These are phyloP conservation scores for Castanea mollissima DNA, from an alignment of 306 rosid species.

Conservation along the genomic window DNA sequence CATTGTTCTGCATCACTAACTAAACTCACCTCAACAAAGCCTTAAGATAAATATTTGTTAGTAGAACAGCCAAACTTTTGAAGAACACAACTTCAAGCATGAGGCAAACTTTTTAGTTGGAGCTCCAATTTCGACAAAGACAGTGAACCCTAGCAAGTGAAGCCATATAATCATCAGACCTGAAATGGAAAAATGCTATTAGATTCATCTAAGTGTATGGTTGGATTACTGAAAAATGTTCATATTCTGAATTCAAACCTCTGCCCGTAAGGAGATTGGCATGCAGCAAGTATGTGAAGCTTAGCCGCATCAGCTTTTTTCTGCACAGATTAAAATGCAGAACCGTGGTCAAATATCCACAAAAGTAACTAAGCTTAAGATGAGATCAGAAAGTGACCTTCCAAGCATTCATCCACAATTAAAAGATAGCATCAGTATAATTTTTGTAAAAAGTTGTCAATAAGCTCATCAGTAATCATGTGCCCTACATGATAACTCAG, in stretches of 20 bases:
- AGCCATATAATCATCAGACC: constrained; percentile 93
- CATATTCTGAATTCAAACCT: constrained; percentile 46
- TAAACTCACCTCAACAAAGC: neutral
- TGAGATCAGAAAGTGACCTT: neutral
- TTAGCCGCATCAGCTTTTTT: constrained; percentile 58
- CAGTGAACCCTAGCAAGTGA: constrained; percentile 85
- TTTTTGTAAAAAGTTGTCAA: neutral
- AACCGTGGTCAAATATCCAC: constrained; percentile 5
- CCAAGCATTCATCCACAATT: neutral
- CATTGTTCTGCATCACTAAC: too few relatives aligned
- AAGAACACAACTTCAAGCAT: neutral
- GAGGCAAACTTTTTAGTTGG: constrained; percentile 20
- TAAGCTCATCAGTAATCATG: neutral
- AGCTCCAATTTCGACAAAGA: constrained; percentile 69
- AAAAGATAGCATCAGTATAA: neutral
- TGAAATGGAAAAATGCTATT: constrained; percentile 30
- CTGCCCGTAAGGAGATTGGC: constrained; percentile 72
- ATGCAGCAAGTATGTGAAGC: constrained; percentile 65
- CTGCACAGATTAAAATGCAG: constrained; percentile 35
- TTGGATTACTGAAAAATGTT: neutral
- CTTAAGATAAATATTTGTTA: neutral
- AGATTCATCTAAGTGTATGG: constrained; percentile 7
- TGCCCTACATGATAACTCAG: neutral
- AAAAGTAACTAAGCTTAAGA: constrained; percentile 2
- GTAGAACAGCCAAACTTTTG: neutral